Conservation (phyloP, 2,329 filamentous ascomycete genomes). For the Diplodia mutila region DNA sequence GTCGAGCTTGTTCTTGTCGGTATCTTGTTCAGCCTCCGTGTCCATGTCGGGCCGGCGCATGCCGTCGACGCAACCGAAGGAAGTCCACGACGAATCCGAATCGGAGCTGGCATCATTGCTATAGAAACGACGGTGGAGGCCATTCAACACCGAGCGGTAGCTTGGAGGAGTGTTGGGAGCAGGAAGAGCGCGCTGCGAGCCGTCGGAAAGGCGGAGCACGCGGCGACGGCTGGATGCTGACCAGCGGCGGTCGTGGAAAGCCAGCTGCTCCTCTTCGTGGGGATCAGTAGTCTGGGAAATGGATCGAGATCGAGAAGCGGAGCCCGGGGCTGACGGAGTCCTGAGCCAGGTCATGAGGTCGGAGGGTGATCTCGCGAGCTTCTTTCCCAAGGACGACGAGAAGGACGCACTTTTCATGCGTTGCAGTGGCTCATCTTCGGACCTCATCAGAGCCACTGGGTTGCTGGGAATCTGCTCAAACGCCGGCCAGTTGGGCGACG, state of each 20-base stretch:
- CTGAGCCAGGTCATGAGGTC: conserved; percentile 16
- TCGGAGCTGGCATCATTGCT: background rate
- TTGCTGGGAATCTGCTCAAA: background rate
- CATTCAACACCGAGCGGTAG: background rate
- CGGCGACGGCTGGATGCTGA: conserved; percentile 14
- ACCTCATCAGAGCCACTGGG: background rate
- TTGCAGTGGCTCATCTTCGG: background rate
- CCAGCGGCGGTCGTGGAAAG: background rate
- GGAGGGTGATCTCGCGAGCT: background rate
- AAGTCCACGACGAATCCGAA: conserved; percentile 21
- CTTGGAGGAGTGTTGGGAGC: background rate
- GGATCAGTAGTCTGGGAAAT: conserved; percentile 9
- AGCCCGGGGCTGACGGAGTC: background rate
- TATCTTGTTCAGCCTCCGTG: background rate
- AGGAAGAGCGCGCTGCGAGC: conserved; percentile 13
- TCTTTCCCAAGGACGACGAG: conserved; percentile 12
- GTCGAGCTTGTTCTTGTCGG: background rate
- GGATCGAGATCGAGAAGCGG: conserved; percentile 11
- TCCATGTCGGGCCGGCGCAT: conserved; percentile 10
- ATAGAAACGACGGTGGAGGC: conserved; percentile 7
- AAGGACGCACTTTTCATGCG: conserved; percentile 10
- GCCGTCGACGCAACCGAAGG: conserved; percentile 23
- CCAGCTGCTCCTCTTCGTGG: background rate
- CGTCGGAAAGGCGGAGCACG: conserved; percentile 5
- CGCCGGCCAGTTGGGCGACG: background rate